phyloP scores from a whole-genome alignment of 1,139 yeast genomes.

The Meyerozyma smithsonii region DNA sequence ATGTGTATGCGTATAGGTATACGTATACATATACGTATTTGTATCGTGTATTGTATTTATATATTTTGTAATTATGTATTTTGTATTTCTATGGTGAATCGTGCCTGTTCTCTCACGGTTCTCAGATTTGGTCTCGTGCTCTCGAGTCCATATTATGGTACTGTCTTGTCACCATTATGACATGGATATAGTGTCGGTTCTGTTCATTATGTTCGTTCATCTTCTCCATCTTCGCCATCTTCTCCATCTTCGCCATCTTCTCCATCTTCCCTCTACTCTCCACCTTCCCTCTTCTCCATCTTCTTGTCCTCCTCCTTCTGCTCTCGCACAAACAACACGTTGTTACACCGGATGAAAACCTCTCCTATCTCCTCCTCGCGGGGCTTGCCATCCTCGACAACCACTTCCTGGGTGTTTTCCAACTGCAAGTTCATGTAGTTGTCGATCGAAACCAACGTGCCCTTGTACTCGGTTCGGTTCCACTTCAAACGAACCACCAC shows the following conservation, averaged over 20 bases:
- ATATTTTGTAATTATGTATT: too few species aligned
- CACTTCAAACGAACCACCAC: conserved; percentile 90
- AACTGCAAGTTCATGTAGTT: conserved; percentile 89
- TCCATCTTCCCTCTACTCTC: neutral
- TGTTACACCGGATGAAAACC: conserved; percentile 79
- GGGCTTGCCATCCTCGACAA: conserved; percentile 34
- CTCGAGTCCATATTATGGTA: too few species aligned
- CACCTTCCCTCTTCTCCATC: neutral
- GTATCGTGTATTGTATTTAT: too few species aligned
- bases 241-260: neutral
- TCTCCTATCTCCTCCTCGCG: conserved; percentile 67
- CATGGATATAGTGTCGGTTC: too few species aligned
- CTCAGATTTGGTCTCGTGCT: too few species aligned
- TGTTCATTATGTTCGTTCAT: too few species aligned
- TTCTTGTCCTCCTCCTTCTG: conserved; percentile 7
- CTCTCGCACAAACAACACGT: conserved; percentile 63
- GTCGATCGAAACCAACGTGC: conserved; percentile 77
- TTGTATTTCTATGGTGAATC: too few species aligned
- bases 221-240: too few species aligned
- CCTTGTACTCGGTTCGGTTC: conserved; percentile 87
- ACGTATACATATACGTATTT: too few species aligned
- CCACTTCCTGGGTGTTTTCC: conserved; percentile 61
- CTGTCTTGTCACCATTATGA: too few species aligned
- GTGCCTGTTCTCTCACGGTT: too few species aligned
- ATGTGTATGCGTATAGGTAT: too few species aligned